Evolutionary conservation across 2,329 filamentous ascomycete species (phyloP), one percentile per base, ranked within the genome.

Genomic region (Fusarium sp.): DNA sequence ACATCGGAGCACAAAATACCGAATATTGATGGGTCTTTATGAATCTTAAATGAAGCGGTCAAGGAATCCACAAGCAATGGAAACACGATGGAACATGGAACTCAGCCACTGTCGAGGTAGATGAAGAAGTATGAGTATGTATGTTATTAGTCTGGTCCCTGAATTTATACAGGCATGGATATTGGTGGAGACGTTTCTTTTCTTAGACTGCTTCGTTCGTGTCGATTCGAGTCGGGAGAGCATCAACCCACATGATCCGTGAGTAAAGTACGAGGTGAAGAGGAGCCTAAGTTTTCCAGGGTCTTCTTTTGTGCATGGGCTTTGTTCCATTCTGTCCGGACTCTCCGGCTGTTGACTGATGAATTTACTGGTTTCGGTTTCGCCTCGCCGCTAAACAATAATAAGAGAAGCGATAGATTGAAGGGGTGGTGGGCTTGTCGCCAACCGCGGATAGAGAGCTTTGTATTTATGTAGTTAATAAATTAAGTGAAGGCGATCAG

Each of bases 321-420:
- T 45, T 44, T 61, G 55, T 45, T 44, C 61, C 50, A 55, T 29
- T 29, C 32, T 38, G 67, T 59, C 57, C 69, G 69, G 73, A 64
- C 52, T 74, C 62, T 61, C 71, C 73, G 73, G 63, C 53, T 32
- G 64, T 63, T 58, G 61, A 53, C 45, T 54, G 34, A 38, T 63
- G 60, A 58, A 34, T 38, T 54, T 45, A 27, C 57, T 64, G 54
- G 71, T 67, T 75, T 75, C 59, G 57, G 68, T 71, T 38, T 38
- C 34, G 49, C 60, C 61, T 55, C 55, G 57, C 58, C 54, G 60
- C 40, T 25, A 38, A 38, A 38, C 34, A 38, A 38, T 38, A 38
- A 52, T 50, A 53, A 53, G 15, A 42, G 27, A 43, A 53, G 50
- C 43, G 42, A 47, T 53, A 66, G 43, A 50, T 52, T 54, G 54